Evolutionary conservation across 1,284 basidiomycete genomes (phyloP), one percentile per base, ranked within the genome.

Genomic region (Lignosus rhinocerotis): DNA sequence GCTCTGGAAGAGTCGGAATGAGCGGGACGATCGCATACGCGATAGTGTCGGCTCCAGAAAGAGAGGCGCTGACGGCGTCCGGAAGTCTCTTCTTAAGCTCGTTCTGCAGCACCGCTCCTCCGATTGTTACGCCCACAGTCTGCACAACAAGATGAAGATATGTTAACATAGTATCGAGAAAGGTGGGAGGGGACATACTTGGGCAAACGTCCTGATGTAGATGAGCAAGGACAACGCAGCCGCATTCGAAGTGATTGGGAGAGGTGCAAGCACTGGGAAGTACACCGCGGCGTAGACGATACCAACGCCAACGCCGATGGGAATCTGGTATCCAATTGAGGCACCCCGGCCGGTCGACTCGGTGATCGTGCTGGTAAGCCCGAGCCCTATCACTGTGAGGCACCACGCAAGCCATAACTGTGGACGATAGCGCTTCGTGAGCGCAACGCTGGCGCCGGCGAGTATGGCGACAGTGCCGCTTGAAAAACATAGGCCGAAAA

Each of bases 331-430:
- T 0, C 60, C 59, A 25, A 54, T 36, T 19, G 56, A 53, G 38
- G 31, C 50, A 31, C 6, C 46, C 74, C 31, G 73, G 63, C 0
- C 62, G 64, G 7, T 73, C 16, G 11, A 12, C n/a, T 42, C 41
- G 14, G 41, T 67, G 12, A 81, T 56, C 0, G 74, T 70, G 5
- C 69, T 73, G 46, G 80, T 62, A 1, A 77, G 56, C 0, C 72
- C 78, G 6, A 71, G 44, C 0, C 73, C 76, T 25, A 78, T 55
- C 14, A 78, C 59, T 3, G 70, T 56, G 3, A 77, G 38, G 3
- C 62, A 54, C 80, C 79, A 81, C 0, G 74, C 79, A 6, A 74
- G n/a, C 62, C 69, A 71, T 11, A 73, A 69, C 55, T 75, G 73
- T 0, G 72, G 72, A 0, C 74, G 64, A 56, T 79, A 80, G 6